These are phyloP conservation scores for Aspergillus steynii DNA, from an alignment of 495 filamentous ascomycete species.

Conservation along the genomic window DNA sequence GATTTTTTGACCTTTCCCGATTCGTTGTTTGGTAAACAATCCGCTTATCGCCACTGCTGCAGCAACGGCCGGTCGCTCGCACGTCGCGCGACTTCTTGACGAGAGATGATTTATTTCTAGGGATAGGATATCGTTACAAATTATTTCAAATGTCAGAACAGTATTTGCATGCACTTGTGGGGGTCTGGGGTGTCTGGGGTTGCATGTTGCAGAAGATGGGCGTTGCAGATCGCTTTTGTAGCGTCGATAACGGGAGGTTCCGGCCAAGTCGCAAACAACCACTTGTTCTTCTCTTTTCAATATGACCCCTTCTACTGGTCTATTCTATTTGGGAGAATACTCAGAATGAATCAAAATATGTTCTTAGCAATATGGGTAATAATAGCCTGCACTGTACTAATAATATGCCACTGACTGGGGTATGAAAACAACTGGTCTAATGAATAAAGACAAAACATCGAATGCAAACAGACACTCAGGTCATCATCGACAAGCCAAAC, in stretches of 20 bases:
- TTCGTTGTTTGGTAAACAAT: constrained; percentile 27
- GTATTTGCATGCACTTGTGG: neutral
- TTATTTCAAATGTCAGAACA: too few species aligned
- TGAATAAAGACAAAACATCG: constrained; percentile 1
- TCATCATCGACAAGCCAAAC: constrained; percentile 3
- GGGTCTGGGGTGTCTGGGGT: neutral
- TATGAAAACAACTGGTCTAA: neutral
- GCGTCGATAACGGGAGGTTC: neutral
- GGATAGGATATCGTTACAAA: neutral
- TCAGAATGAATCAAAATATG: neutral
- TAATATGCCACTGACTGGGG: neutral
- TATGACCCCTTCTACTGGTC: too few species aligned
- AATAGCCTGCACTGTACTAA: neutral
- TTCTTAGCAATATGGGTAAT: neutral
- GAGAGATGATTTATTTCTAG: neutral
- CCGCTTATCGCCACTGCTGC: constrained; percentile 3
- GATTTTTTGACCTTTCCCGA: constrained; percentile 19
- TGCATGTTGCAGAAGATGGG: neutral
- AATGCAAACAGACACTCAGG: constrained; percentile 5
- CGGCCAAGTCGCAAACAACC: too few species aligned
- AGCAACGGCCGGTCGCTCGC: constrained; percentile 9
- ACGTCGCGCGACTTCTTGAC: neutral
- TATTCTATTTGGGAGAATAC: neutral
- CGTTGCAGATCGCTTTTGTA: neutral
- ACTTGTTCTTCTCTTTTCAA: too few species aligned